Conservation (phyloP, 441 rosid genomes). For the Eutrema salsugineum region DNA sequence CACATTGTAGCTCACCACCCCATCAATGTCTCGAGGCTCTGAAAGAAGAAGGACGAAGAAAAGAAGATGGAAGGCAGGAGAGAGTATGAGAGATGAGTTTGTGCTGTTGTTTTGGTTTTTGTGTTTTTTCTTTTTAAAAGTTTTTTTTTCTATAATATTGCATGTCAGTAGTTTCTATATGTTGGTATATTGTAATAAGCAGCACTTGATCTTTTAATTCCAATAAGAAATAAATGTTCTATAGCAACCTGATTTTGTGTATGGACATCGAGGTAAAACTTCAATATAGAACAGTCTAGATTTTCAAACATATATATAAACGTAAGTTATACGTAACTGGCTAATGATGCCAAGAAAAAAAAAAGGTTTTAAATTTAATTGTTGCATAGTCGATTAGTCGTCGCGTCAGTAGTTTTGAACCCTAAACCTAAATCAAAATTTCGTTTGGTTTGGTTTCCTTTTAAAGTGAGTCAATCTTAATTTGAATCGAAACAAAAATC, state of each 20-base stretch:
- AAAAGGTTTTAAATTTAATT: no score
- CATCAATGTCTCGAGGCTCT: slow-evolving; percentile 44
- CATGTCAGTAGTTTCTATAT: slow-evolving; percentile 8
- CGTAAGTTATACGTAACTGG: no score
- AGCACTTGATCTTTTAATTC: slow-evolving; percentile 5
- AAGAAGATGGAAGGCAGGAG: not conserved
- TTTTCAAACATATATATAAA: no score
- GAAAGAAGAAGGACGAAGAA: slow-evolving; percentile 10
- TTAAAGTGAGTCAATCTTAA: no score
- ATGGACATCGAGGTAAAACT: no score
- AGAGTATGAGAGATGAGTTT: not conserved
- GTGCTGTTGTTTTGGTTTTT: not conserved
- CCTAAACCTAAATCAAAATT: not conserved
- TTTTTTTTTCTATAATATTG: no score
- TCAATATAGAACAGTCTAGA: no score
- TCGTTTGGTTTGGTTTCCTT: no score
- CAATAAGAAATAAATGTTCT: slow-evolving; percentile 26
- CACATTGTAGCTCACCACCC: slow-evolving; percentile 65
- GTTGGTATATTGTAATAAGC: slow-evolving; percentile 23
- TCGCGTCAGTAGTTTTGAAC: no score
- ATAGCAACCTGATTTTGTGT: not conserved
- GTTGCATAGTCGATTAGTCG: no score
- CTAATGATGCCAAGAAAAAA: no score
- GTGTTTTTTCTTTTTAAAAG: not conserved
- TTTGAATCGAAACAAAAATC: no score